Conservation (phyloP, 495 filamentous ascomycete genomes). For the Xylaria intraflava region DNA sequence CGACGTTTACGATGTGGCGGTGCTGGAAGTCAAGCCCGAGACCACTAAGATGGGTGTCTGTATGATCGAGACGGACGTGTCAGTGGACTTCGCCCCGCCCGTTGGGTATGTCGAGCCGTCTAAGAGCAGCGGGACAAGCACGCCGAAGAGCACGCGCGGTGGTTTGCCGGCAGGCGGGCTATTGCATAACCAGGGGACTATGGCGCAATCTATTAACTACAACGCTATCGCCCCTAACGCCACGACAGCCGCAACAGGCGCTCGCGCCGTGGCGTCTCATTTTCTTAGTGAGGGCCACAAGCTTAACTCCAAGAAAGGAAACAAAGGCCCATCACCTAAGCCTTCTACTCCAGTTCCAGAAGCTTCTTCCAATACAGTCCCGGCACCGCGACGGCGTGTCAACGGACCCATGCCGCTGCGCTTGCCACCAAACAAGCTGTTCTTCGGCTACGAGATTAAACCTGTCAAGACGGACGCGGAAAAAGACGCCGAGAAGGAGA, state of each 20-base stretch:
- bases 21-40: slow-evolving; percentile 84
- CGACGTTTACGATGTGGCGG: slow-evolving; percentile 81
- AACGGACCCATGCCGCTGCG: slow-evolving; percentile 84
- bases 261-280: slow-evolving; percentile 49
- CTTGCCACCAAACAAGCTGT: slow-evolving; percentile 80
- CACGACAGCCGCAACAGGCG: slow-evolving; percentile 46
- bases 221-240: slow-evolving; percentile 81
- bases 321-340: slow-evolving; percentile 72
- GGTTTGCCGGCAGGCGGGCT: slow-evolving; percentile 63
- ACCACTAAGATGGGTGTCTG: slow-evolving; percentile 73
- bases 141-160: slow-evolving; percentile 43
- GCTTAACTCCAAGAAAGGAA: slow-evolving; percentile 70
- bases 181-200: slow-evolving; percentile 76
- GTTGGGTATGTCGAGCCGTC: slow-evolving; percentile 88
- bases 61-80: slow-evolving; percentile 89
- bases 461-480: slow-evolving; percentile 77
- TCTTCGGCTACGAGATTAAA: slow-evolving; percentile 91
- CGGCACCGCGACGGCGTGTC: slow-evolving; percentile 41
- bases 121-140: slow-evolving; percentile 53
- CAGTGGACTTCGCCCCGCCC: slow-evolving; percentile 90
- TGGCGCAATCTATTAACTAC: slow-evolving; percentile 97
- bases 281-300: slow-evolving; percentile 74
- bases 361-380: slow-evolving; percentile 49
- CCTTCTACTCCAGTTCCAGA: slow-evolving; percentile 74
- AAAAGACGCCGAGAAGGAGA: slow-evolving; percentile 55